Evolutionary conservation across 1,139 yeast genomes (phyloP), one percentile per base, ranked within the genome.

Genomic region (Debaryomycetaceae sp.): DNA sequence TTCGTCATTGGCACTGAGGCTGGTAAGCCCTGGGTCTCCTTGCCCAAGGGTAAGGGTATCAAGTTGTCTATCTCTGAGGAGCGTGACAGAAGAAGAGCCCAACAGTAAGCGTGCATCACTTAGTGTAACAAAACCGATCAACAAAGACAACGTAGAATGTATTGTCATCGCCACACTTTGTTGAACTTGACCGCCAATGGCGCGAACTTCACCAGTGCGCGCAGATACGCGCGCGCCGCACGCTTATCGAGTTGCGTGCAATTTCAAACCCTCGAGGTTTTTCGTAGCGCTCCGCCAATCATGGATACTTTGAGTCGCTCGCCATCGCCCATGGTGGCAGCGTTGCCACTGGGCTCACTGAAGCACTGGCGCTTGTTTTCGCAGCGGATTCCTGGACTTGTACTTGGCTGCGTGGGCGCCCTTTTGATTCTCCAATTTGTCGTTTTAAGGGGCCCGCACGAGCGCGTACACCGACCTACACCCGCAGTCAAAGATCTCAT

Each of bases 11-110:
- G 95, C 71, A 46, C 49, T 30, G 94, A 85, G 72, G 86, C 86
- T 58, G 79, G 83, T 68, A 84, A 83, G 76, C 94, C 95, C 61
- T 77, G 78, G 78, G 76, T 86, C 64, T 83, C 94, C 44, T 75
- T 86, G 69, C 95, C 96, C 75, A 85, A 84, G 89, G 95, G 95
- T 75, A 86, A 85, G 82, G 96, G 96, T 81, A 81, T 86, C 69
- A 86, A 85, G 78, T 79, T 86, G 63, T 65, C 91, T 58, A 83
- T 84, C 65, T 76, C 95, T 61, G 96, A 86, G 74, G 95, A 86
- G 79, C 85, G 96, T 74, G 96, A 86, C 83, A 80, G 88, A 78
- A 78, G 82, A 75, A 77, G 85, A 75, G 79, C 83, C 55, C 78
- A 74, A 64, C 61, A 38, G 50, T 55, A 54, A 51, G 13, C 13